A percentile compares a stretch with the other conserved stretches of the same genome.
phyloP scores from a whole-genome alignment of 208 protist species.

The Leishmania turanica region DNA sequence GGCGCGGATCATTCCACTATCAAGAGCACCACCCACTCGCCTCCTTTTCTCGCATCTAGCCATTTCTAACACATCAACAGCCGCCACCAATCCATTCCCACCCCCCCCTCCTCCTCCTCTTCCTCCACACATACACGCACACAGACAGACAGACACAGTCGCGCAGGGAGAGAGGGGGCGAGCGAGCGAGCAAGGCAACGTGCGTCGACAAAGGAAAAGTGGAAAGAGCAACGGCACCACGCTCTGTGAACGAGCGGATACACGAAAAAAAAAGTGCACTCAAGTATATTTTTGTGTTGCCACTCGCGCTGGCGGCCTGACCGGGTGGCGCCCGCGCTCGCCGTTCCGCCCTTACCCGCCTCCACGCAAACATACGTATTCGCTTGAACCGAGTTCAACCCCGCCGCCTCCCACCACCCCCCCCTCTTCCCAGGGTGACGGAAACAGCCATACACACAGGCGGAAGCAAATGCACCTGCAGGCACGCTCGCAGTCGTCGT shows the following conservation, averaged over 20 bases:
- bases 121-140: background rate
- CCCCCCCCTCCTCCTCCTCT: background rate
- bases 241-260: background rate
- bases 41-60: background rate
- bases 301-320: background rate
- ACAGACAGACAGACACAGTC: background rate
- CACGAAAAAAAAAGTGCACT: background rate
- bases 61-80: constrained; percentile 17
- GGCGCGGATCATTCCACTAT: background rate
- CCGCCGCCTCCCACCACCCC: no score
- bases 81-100: background rate
- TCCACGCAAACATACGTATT: background rate
- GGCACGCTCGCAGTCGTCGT: background rate
- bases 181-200: background rate
- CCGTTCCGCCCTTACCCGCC: background rate
- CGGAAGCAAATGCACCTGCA: background rate
- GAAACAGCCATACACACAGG: background rate
- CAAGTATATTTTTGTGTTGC: background rate
- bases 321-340: background rate
- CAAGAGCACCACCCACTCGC: background rate
- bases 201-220: background rate
- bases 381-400: constrained; percentile 6
- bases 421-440: constrained; percentile 5
- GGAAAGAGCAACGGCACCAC: background rate
- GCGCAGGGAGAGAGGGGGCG: no score